Percentiles rank a stretch among this genome's conserved stretches.
Evolutionary conservation across 306 rosid genomes (phyloP).

Genomic region (Ochetophila trinervis): DNA sequence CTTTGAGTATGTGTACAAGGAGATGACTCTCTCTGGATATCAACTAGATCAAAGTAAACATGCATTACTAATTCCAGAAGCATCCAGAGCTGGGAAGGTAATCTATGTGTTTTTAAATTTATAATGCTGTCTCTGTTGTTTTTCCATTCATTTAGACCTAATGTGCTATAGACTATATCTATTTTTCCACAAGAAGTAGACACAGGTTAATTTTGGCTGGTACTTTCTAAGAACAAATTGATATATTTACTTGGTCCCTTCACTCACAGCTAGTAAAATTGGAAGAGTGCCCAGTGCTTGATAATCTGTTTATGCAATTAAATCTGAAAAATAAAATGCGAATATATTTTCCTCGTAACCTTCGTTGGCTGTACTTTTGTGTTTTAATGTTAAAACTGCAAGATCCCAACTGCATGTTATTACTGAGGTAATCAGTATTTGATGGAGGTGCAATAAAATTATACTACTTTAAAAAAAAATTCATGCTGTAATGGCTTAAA

Average conservation of each 20-base stretch:
- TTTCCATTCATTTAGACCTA: neutral
- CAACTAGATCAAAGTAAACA: conserved; percentile 66
- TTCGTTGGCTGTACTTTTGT: neutral
- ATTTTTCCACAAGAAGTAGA: too few species aligned
- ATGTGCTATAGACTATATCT: too few species aligned
- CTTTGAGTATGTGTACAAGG: conserved; percentile 83
- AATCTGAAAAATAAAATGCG: neutral
- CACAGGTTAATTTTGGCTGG: too few species aligned
- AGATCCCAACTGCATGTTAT: neutral
- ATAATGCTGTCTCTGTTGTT: neutral
- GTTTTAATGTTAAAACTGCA: neutral
- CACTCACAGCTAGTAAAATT: too few species aligned
- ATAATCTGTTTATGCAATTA: neutral
- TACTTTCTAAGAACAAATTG: too few species aligned
- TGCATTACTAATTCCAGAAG: conserved; percentile 52
- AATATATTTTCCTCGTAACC: neutral
- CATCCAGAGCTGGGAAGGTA: conserved; percentile 94
- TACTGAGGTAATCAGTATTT: neutral
- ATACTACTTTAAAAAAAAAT: neutral
- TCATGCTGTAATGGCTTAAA: neutral
- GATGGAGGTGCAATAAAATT: neutral
- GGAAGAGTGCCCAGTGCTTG: neutral
- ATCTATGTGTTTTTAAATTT: neutral
- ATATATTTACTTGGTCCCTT: too few species aligned
- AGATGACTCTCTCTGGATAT: conserved; percentile 71